Conservation (phyloP, 208 protist species). For the Leishmania lainsoni region DNA sequence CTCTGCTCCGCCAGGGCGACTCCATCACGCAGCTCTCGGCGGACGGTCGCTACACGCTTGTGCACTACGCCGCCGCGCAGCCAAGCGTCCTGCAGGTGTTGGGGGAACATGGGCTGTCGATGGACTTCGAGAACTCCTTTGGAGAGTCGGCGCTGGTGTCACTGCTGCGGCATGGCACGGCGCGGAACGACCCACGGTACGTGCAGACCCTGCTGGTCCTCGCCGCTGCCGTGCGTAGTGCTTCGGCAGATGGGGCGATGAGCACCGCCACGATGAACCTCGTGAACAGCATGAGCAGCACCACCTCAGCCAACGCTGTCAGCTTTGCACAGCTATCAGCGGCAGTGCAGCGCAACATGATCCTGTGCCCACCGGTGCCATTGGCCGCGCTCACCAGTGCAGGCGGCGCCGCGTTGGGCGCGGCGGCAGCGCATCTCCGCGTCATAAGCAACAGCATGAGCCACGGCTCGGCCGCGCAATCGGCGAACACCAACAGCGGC, state of each 20-base stretch:
- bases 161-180: slow-evolving; percentile 76
- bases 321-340: slow-evolving; percentile 48
- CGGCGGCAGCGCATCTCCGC: slow-evolving; percentile 6
- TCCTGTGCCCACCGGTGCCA: slow-evolving; percentile 50
- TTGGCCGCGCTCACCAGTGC: slow-evolving; percentile 24
- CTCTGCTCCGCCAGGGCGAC: slow-evolving; percentile 65
- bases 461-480: neutral
- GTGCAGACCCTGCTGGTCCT: slow-evolving; percentile 19
- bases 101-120: slow-evolving; percentile 53
- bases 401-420: neutral
- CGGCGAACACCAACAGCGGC: neutral
- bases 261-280: neutral
- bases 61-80: slow-evolving; percentile 84
- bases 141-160: slow-evolving; percentile 74
- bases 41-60: slow-evolving; percentile 85
- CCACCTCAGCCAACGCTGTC: slow-evolving; percentile 14
- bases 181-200: slow-evolving; percentile 56
- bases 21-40: slow-evolving; percentile 50
- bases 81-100: slow-evolving; percentile 40
- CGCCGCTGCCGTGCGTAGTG: slow-evolving; percentile 1
- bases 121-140: slow-evolving; percentile 69
- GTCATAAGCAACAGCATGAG: slow-evolving; percentile 5
- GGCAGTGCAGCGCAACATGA: slow-evolving; percentile 70
- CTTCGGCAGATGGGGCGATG: neutral
- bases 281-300: slow-evolving; percentile 14